phyloP scores from a whole-genome alignment of 371 early-diverging fungal species.

The Vairimorpha necatrix region DNA sequence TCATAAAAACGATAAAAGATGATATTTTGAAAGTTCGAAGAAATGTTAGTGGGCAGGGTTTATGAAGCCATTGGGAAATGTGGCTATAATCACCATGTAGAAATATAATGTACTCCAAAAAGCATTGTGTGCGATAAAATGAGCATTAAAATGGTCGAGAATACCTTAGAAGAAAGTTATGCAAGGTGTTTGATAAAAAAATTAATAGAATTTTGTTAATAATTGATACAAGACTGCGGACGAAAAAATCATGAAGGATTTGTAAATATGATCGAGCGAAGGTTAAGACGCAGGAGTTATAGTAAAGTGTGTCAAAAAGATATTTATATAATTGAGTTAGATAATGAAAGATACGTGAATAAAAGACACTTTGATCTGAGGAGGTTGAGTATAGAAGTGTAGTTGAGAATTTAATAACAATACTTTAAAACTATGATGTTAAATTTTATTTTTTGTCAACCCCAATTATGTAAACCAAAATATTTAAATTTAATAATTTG shows the following conservation, averaged over 20 bases:
- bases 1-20: constrained; percentile 29
- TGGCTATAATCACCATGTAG: constrained; percentile 3
- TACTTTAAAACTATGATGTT: neutral
- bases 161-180: constrained; percentile 1
- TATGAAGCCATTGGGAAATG: neutral
- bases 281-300: neutral
- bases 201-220: neutral
- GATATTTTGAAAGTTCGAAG: neutral
- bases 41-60: neutral
- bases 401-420: neutral
- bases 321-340: constrained; percentile 11
- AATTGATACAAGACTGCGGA: neutral
- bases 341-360: neutral
- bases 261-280: neutral
- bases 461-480: neutral
- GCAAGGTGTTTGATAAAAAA: constrained; percentile 3
- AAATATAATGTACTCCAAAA: constrained; percentile 14
- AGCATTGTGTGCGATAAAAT: neutral
- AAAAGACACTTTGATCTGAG: constrained; percentile 30
- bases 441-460: neutral
- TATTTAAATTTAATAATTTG: too few relatives aligned
- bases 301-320: constrained; percentile 7
- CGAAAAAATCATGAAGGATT: neutral
- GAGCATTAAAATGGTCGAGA: constrained; percentile 9
- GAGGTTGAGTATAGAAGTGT: neutral